These are phyloP conservation scores for Cetradonia linearis DNA, from an alignment of 495 filamentous ascomycete genomes.

Conservation along the genomic window DNA sequence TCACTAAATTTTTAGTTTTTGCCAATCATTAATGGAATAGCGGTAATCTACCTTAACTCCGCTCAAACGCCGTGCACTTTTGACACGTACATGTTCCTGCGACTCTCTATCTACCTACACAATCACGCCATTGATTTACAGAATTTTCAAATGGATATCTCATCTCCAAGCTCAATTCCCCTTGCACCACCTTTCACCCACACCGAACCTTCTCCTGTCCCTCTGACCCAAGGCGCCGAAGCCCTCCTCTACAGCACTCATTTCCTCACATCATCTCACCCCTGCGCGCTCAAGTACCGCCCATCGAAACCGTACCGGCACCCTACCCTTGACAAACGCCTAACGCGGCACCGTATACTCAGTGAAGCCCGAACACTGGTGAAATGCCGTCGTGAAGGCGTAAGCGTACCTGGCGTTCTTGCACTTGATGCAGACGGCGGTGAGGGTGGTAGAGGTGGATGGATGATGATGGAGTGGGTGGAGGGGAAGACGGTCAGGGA, in stretches of 20 bases:
- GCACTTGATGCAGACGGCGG: slow-evolving; percentile 55
- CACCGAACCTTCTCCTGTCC: slow-evolving; percentile 42
- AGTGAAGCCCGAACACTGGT: slow-evolving; percentile 78
- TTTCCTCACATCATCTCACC: slow-evolving; percentile 57
- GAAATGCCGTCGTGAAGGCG: slow-evolving; percentile 63
- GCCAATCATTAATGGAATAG: no score
- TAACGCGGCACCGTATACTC: slow-evolving; percentile 76
- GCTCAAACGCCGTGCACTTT: not conserved
- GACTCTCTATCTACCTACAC: not conserved
- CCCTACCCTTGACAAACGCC: slow-evolving; percentile 73
- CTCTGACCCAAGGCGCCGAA: slow-evolving; percentile 90
- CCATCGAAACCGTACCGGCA: slow-evolving; percentile 90
- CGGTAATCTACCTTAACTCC: slow-evolving; percentile 1
- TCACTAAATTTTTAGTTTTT: no score
- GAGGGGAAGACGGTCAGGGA: slow-evolving; percentile 59
- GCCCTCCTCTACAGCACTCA: slow-evolving; percentile 81
- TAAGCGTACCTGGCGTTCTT: slow-evolving; percentile 66
- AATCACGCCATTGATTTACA: not conserved
- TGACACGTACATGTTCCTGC: not conserved
- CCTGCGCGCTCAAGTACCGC: slow-evolving; percentile 83
- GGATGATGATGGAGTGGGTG: slow-evolving; percentile 89
- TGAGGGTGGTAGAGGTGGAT: slow-evolving; percentile 48
- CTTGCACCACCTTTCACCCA: slow-evolving; percentile 59
- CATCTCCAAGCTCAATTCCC: slow-evolving; percentile 29
- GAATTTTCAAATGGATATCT: not conserved